Evolutionary conservation across 2,329 filamentous ascomycete genomes (phyloP), one percentile per base, ranked within the genome.

Genomic region (Ceratocystiopsis minuta): DNA sequence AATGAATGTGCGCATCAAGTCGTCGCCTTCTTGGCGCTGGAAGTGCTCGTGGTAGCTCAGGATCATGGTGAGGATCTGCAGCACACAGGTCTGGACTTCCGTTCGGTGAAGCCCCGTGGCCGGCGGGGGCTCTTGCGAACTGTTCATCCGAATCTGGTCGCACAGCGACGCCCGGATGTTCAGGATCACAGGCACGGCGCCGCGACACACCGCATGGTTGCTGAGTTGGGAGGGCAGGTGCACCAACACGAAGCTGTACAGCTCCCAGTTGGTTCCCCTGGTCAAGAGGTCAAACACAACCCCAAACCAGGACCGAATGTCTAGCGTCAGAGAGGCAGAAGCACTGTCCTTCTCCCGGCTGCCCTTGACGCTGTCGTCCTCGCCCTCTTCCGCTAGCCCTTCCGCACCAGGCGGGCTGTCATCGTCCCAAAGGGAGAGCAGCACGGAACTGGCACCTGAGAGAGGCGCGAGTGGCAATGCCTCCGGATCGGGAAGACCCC

Each of bases 31-130:
- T 28, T 72, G 71, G 54, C 87, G 87, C 42, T 76, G 70, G 55
- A 93, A 92, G 50, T 85, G 71, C 41, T 80, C 74, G 56, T 95
- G 85, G 54, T 95, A 98, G 56, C 86, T 88, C 53, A 95, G 69
- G 40, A 95, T 72, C 61, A 88, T 86, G 7, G 82, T 88, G 49
- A 98, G 64, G 31, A 78, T 77, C 52, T 95, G 81, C 52, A 90
- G 88, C 34, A 96, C 67, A 53, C 86, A 93, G 33, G 90, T 80
- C 14, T 83, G 84, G 40, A 95, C 80, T 57, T 96, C 86, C 1
- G 81, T 81, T 51, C 85, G 87, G 44, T 85, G 84, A 17, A 95
- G 65, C 0, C 85, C 80, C 6, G 80, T 80, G n/a, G 75, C 68
- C 15, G 67, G 63, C 5, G 87, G 87, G 11, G 90, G 87, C 46